These are phyloP conservation scores for Plasmodium billcollinsi DNA, from an alignment of 169 alveolate genomes.

Conservation along the genomic window DNA sequence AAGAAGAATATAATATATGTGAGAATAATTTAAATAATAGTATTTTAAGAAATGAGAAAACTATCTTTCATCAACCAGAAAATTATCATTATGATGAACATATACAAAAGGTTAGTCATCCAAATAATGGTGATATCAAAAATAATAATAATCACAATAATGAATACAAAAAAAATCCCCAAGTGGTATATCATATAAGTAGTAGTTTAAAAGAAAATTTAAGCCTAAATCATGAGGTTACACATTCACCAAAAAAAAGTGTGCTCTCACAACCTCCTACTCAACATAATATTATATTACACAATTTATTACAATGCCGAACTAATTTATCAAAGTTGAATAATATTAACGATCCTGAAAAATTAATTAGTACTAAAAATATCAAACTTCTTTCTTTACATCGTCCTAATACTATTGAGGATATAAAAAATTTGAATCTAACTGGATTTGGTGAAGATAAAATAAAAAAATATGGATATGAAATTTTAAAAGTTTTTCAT, in stretches of 20 bases:
- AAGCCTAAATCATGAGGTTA: background rate
- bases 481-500: slow-evolving; percentile 35
- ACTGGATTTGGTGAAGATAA: slow-evolving; percentile 69
- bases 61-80: background rate
- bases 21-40: slow-evolving; percentile 6
- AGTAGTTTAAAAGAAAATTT: background rate
- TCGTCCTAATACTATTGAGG: slow-evolving; percentile 53
- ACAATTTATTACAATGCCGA: slow-evolving; percentile 36
- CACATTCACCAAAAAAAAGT: background rate
- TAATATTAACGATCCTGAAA: slow-evolving; percentile 68
- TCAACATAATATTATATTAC: slow-evolving; percentile 24
- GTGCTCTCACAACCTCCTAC: background rate
- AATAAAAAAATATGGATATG: slow-evolving; percentile 64
- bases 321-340: slow-evolving; percentile 33
- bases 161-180: background rate
- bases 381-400: slow-evolving; percentile 52
- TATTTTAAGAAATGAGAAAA: slow-evolving; percentile 10
- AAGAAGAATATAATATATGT: background rate
- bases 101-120: background rate
- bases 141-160: background rate
- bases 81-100: background rate
- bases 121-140: background rate
- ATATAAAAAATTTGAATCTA: slow-evolving; percentile 33
- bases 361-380: slow-evolving; percentile 71
- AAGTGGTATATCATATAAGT: background rate